Conservation (phyloP, 306 rosid species). For the Chamaecrista fasciculata region DNA sequence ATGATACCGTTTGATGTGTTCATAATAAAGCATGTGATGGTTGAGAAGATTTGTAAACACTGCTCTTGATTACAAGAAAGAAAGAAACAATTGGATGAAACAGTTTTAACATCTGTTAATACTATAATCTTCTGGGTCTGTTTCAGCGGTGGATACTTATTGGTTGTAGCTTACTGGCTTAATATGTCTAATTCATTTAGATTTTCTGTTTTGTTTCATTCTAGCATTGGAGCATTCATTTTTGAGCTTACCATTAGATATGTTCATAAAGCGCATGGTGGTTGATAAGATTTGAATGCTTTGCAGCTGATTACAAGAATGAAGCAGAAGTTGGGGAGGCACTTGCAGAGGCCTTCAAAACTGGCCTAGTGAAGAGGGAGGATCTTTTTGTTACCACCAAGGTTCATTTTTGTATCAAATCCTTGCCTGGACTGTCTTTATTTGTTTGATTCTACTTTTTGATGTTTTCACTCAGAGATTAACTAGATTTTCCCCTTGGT, state of each 20-base stretch:
- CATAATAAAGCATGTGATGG: too few species aligned
- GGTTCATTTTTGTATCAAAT: constrained; percentile 39
- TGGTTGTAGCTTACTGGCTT: not conserved
- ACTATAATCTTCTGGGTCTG: not conserved
- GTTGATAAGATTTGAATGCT: constrained; percentile 25
- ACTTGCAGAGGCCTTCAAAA: constrained; percentile 63
- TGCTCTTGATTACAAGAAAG: too few species aligned
- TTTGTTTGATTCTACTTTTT: constrained; percentile 1
- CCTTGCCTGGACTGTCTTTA: not conserved
- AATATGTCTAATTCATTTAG: not conserved
- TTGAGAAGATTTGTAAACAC: too few species aligned
- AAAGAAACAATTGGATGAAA: not conserved
- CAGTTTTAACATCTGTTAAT: not conserved
- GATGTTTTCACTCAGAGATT: not conserved
- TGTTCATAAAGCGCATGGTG: not conserved
- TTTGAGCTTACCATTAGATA: not conserved
- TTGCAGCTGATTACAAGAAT: constrained; percentile 74
- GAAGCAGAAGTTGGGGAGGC: constrained; percentile 88
- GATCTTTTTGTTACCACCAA: constrained; percentile 86
- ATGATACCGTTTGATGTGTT: too few species aligned
- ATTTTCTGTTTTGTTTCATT: not conserved
- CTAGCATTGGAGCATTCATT: not conserved
- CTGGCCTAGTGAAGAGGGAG: constrained; percentile 79
- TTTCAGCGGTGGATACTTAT: not conserved
- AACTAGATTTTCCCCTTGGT: constrained; percentile 11